phyloP scores from a whole-genome alignment of 768 basidiomycete genomes.

The Rhizopogon salebrosus region DNA sequence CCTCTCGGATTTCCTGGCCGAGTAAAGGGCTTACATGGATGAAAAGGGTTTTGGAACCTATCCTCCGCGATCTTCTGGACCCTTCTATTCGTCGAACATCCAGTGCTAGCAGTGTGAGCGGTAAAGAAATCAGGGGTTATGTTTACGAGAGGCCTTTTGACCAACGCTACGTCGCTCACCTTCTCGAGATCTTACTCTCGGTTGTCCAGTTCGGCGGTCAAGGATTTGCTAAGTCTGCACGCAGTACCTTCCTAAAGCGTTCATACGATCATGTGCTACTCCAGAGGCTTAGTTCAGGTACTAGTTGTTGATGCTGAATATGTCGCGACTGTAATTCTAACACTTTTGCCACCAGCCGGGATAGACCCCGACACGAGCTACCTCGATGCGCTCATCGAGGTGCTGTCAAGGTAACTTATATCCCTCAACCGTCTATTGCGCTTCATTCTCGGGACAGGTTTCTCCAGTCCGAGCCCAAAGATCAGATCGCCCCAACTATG shows the following conservation, averaged over 20 bases:
- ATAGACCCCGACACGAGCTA: slow-evolving; percentile 60
- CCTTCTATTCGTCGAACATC: slow-evolving; percentile 55
- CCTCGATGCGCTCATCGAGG: slow-evolving; percentile 68
- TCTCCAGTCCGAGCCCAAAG: slow-evolving; percentile 72
- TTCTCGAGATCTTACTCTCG: slow-evolving; percentile 72
- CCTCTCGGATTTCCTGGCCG: not conserved
- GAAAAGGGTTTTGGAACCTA: slow-evolving; percentile 81
- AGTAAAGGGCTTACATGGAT: not conserved
- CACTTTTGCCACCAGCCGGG: slow-evolving; percentile 20
- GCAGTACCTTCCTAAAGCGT: slow-evolving; percentile 56
- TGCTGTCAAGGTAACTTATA: slow-evolving; percentile 65
- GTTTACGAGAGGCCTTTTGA: slow-evolving; percentile 74
- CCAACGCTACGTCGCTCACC: slow-evolving; percentile 63
- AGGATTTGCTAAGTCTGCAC: slow-evolving; percentile 74
- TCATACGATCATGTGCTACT: slow-evolving; percentile 61
- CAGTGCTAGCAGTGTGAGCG: slow-evolving; percentile 47
- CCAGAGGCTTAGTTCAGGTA: slow-evolving; percentile 58
- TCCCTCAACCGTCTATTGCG: not conserved
- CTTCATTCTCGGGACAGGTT: slow-evolving; percentile 39
- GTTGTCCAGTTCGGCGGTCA: slow-evolving; percentile 86
- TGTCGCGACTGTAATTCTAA: slow-evolving; percentile 6
- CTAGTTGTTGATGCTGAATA: not conserved
- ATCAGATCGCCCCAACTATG: slow-evolving; percentile 44
- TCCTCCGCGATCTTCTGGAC: slow-evolving; percentile 73
- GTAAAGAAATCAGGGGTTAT: slow-evolving; percentile 62